A percentile compares a stretch with the other conserved stretches of the same genome.
phyloP scores from a whole-genome alignment of 106 monocot genomes.

The Gastrodia elata region DNA sequence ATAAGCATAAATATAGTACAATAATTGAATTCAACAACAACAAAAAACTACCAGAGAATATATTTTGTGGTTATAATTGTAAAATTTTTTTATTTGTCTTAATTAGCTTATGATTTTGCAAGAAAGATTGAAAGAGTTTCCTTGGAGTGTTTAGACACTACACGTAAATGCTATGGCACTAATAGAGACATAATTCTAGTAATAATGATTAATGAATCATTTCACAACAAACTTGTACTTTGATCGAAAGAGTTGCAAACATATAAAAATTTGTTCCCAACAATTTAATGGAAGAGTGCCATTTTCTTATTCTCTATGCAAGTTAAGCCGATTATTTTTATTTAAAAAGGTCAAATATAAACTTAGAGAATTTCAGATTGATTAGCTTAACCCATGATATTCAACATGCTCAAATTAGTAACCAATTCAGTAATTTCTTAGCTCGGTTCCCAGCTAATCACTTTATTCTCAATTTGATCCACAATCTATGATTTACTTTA shows the following conservation, averaged over 20 bases:
- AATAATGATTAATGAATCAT: conserved; percentile 2
- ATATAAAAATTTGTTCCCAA: background rate
- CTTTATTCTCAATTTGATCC: too few species aligned
- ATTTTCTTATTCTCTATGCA: background rate
- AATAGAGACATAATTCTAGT: conserved; percentile 61
- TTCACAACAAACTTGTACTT: background rate
- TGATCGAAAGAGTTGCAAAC: background rate
- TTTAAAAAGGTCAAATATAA: too few species aligned
- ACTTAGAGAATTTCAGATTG: too few species aligned
- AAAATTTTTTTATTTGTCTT: background rate
- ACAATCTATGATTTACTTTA: too few species aligned
- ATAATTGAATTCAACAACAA: too few species aligned
- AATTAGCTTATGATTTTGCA: conserved; percentile 9
- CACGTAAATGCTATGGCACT: conserved; percentile 57
- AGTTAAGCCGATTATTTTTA: too few species aligned
- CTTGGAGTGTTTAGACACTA: conserved; percentile 39
- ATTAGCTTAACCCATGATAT: too few species aligned
- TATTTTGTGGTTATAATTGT: background rate
- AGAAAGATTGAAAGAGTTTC: conserved; percentile 42
- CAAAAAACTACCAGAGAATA: background rate
- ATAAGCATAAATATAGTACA: too few species aligned
- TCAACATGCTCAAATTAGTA: too few species aligned
- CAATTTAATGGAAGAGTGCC: background rate
- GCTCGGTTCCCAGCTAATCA: too few species aligned
- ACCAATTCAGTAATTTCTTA: too few species aligned